Evolutionary conservation across 2,329 filamentous ascomycete genomes (phyloP), one percentile per base, ranked within the genome.

Genomic region (Monosporascus sp.): DNA sequence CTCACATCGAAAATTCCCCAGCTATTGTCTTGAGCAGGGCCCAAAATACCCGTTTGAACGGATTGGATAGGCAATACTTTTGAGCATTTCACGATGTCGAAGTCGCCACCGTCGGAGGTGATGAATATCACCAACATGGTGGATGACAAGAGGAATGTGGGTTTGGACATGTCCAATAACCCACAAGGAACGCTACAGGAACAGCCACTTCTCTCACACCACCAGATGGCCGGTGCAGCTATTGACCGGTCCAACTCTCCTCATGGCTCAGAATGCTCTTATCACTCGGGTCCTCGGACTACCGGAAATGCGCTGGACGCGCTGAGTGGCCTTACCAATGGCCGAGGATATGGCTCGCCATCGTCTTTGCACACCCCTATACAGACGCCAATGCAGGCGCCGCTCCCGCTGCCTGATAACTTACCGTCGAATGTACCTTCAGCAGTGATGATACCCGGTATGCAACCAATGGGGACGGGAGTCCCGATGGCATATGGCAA

Each of bases 251-350:
- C 79, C 48, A 77, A 74, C 60, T 83, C 81, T 7, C 80, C 81
- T 9, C 81, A 84, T 67, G 79, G 79, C 52, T 83, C 81, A 15
- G 81, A 83, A 60, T 77, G 80, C 65, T 83, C 80, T 5, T 75
- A 79, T 54, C 81, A 80, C 65, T 81, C 80, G 2, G 74, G 71
- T 47, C 70, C 72, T 43, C 74, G 66, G 6, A 58, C 65, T 14
- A 65, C 51, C 5, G 66, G 57, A 14, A 56, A 54, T 18, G 49
- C 58, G 17, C 49, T 66, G 38, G 63, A 65, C 3, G 57, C 56
- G 14, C 44, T 76, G 56, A 73, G 77, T 62, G 74, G 72, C 54
- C 71, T 78, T 59, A 70, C 72, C 17, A 62, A 62, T 36, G 56
- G 58, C 20, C 71, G 77, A 55, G 71, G 77, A 1, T 83, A 82